phyloP scores from a whole-genome alignment of 31 red algal species.

The Porphyra umbilicalis region DNA sequence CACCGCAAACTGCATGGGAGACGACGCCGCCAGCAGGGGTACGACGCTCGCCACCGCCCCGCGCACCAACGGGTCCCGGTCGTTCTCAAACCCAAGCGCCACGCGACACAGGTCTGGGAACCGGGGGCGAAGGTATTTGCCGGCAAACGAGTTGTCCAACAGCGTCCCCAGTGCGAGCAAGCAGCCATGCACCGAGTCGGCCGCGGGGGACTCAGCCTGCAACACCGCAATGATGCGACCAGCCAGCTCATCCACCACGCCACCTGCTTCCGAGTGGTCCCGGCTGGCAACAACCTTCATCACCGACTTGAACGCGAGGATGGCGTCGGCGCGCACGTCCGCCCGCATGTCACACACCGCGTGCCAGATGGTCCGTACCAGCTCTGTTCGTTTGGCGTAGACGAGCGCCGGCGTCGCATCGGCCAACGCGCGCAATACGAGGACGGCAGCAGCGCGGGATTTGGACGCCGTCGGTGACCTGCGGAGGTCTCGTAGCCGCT shows the following conservation, averaged over 20 bases:
- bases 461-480: slow-evolving; percentile 4
- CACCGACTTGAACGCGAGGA: slow-evolving; percentile 12
- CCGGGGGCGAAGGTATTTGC: slow-evolving; percentile 14
- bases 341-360: slow-evolving; percentile 13
- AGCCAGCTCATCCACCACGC: slow-evolving; percentile 37
- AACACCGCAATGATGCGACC: slow-evolving; percentile 9
- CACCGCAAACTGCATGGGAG: slow-evolving; percentile 23
- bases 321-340: slow-evolving; percentile 16
- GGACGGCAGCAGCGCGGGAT: slow-evolving; percentile 13
- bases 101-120: slow-evolving; percentile 48
- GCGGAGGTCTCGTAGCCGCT: slow-evolving; percentile 15
- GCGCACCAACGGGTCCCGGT: slow-evolving; percentile 31
- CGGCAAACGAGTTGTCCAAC: slow-evolving; percentile 39
- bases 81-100: slow-evolving; percentile 40
- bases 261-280: slow-evolving; percentile 22
- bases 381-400: slow-evolving; percentile 14
- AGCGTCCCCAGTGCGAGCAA: slow-evolving; percentile 54
- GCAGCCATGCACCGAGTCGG: slow-evolving; percentile 64
- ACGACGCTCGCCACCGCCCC: slow-evolving; percentile 55
- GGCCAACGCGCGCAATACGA: slow-evolving; percentile 26
- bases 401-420: slow-evolving; percentile 22
- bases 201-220: not conserved
- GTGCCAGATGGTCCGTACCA: slow-evolving; percentile 30
- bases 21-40: slow-evolving; percentile 49
- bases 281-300: not conserved